Conservation (phyloP, 805 yeast genomes). For the Barnettozyma wickerhamii region DNA sequence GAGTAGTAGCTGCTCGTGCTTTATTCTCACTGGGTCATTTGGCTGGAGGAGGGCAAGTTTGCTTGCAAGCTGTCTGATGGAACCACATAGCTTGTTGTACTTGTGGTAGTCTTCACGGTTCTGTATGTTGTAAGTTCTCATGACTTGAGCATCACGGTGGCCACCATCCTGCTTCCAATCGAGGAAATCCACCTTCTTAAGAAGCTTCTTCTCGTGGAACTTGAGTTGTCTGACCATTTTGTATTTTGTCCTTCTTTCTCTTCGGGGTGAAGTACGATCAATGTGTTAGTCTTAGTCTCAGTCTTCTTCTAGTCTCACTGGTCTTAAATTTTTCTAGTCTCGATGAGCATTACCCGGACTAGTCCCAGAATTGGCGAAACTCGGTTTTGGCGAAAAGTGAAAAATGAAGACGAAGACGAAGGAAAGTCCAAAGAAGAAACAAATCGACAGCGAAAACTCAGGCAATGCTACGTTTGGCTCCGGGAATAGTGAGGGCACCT, state of each 20-base stretch:
- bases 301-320: no score
- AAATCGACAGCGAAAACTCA: no score
- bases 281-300: no score
- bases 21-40: slow-evolving; percentile 78
- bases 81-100: slow-evolving; percentile 91
- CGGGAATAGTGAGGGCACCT: not conserved
- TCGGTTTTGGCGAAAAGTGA: not conserved
- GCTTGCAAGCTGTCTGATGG: slow-evolving; percentile 81
- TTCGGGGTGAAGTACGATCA: not conserved
- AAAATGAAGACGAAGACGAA: not conserved
- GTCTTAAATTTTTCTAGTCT: not conserved
- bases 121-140: slow-evolving; percentile 91
- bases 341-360: slow-evolving; percentile 10
- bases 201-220: slow-evolving; percentile 91
- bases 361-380: not conserved
- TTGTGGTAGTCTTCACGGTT: slow-evolving; percentile 94
- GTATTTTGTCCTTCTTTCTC: not conserved
- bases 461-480: not conserved
- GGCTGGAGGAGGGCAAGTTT: slow-evolving; percentile 82
- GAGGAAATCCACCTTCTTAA: slow-evolving; percentile 92
- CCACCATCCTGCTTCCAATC: slow-evolving; percentile 97
- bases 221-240: slow-evolving; percentile 81
- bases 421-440: not conserved
- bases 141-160: slow-evolving; percentile 94
- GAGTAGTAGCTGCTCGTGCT: slow-evolving; percentile 82